Base-by-base conservation (phyloP, 768 basidiomycete species). In the Russula sp. region DNA sequence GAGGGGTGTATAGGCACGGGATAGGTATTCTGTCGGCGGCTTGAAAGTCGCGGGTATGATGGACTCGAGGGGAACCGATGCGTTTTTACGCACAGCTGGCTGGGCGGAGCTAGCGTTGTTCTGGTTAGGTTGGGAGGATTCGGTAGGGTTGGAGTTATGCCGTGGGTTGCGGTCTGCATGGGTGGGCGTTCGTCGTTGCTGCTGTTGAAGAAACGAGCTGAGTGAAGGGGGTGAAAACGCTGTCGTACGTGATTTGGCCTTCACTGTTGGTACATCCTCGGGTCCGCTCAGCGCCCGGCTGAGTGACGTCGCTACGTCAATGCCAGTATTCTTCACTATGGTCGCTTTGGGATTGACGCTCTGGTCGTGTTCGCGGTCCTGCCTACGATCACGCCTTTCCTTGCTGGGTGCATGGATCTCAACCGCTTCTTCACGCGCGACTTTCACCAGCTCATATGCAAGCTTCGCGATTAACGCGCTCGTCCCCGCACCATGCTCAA, bases 1-100 rank as follows among this genome's bases (percentile, higher is more conserved):
- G 44, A 92, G 79, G 0, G 90, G 83, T 0, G 89, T 84, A 71
- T 92, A 91, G 11, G 81, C 82, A 46, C 86, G 81, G 1, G 90
- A 87, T 24, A 92, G 84, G 69, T 91, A 90, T 40, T 93, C 88
- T 0, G 91, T 93, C 0, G 92, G 91, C 0, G 91, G 92, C 71
- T 90, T 91, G 20, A 89, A 80, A 11, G 77, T 84, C 1, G 82
- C 87, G 0, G 92, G 90, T 49, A 94, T 90, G 66, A 94, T 94
- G 13, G 87, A 88, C 70, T 92, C 90, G 11, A 92, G 77, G 5
- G 90, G 87, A 10, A 90, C 89, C 5, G 74, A 80, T 40, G 71
- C 75, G 9, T 70, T 78, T 67, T 74, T 77, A 30, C 59, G 77
- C 59, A 30, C 61, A 28, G 65, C 54, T 9, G 71, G 64, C 13